phyloP scores from a whole-genome alignment of 805 yeast species.

The Cyberlindnera lachancei region DNA sequence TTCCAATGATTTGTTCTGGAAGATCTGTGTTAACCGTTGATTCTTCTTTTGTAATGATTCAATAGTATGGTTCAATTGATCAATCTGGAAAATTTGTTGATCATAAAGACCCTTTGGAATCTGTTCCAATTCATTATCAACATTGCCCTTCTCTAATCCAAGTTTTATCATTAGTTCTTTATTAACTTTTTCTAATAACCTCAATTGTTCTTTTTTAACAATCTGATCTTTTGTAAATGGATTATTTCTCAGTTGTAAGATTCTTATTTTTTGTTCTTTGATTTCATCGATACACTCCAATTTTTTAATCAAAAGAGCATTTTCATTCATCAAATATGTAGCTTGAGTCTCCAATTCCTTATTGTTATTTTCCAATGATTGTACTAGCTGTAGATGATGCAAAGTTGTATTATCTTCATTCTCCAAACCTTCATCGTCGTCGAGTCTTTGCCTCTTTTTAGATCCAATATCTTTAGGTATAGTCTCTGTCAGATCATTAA shows the following conservation, averaged over 20 bases:
- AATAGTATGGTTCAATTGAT: conserved; percentile 38
- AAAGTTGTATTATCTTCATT: conserved; percentile 4
- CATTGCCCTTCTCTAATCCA: conserved; percentile 22
- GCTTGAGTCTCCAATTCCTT: conserved; percentile 12
- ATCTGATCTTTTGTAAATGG: conserved; percentile 58
- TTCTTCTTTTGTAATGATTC: conserved; percentile 44
- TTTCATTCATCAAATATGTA: conserved; percentile 29
- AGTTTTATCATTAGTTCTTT: conserved; percentile 34
- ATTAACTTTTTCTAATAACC: conserved; percentile 51
- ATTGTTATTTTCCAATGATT: neutral
- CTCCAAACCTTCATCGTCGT: conserved; percentile 1
- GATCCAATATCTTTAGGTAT: conserved; percentile 7
- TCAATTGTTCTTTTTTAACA: conserved; percentile 46
- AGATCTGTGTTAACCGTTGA: conserved; percentile 46
- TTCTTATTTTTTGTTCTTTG: conserved; percentile 35
- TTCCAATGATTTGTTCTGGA: conserved; percentile 60
- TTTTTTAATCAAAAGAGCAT: conserved; percentile 30
- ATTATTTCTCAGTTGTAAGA: conserved; percentile 58
- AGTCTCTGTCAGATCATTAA: conserved; percentile 32
- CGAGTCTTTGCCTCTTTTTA: neutral
- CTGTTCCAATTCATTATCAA: conserved; percentile 21
- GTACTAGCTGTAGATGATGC: no score
- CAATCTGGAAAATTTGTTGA: conserved; percentile 47
- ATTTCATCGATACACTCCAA: conserved; percentile 26
- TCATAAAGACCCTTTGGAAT: conserved; percentile 62